Base-by-base conservation (phyloP, 768 basidiomycete genomes). In the Rhizopogon vinicolor region DNA sequence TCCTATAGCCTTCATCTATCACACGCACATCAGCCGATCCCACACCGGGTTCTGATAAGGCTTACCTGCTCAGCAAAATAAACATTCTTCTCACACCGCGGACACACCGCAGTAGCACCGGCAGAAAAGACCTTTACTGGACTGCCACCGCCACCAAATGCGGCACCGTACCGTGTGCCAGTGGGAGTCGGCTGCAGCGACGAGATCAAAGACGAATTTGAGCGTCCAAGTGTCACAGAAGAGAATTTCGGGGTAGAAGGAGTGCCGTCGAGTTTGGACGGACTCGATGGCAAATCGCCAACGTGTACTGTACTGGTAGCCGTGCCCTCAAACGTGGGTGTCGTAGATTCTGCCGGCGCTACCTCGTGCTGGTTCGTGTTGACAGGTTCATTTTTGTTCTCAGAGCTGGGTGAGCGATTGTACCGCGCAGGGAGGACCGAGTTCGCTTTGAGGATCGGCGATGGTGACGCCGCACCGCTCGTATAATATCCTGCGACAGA, bases 31-130 rank as follows among this genome's bases (percentile, higher is more conserved):
- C 29, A 63, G 51, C 37, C 33, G n/a, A 50, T 43, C 22, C n/a
- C 18, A 44, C 25, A 18, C n/a, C 16, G 19, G 5, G 16, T 41
- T 13, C 28, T 42, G 28, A 7, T 16, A 19, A 35, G 18, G 58
- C 63, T 18, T 44, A 84, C 89, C 79, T 90, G 89, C 67, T 93
- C 90, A 13, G 91, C 90, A 64, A 93, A 92, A 72, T 89, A 93
- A 9, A 93, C 91, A 51, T 78, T 85, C 77, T 87, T 84, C 39
- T 74, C 75, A 60, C 91, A 93, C 53, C 78, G 77, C 8, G 85
- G 82, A 61, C 91, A 93, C 18, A 65, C 64, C 18, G 89, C 87
- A 7, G 82, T 70, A n/a, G 56, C 81, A 19, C 79, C 77, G 22
- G 67, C 71, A 37, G 48, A 35, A 37, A 49, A 86, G 57, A 76